Evolutionary conservation across 2,329 filamentous ascomycete species (phyloP).

Genomic region (Paracoccidioides lutzii): DNA sequence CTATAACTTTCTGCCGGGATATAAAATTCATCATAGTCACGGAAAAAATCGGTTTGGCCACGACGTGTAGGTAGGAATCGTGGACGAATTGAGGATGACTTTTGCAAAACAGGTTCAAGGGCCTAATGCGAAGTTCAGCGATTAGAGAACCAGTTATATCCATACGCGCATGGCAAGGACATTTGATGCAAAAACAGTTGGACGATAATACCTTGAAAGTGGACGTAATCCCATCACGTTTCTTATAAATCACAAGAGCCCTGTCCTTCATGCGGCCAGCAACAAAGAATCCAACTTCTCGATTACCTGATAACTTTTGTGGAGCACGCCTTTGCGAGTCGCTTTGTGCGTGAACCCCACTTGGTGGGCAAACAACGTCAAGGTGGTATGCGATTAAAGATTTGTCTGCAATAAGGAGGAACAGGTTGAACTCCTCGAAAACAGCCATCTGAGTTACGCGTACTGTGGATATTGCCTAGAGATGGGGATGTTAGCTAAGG

Average conservation of each 20-base stretch:
- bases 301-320: conserved; percentile 71
- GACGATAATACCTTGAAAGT: conserved; percentile 57
- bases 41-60: conserved; percentile 85
- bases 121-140: conserved; percentile 41
- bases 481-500: conserved; percentile 18
- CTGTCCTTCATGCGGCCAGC: conserved; percentile 96
- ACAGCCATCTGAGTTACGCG: conserved; percentile 88
- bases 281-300: conserved; percentile 93
- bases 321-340: conserved; percentile 76
- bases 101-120: conserved; percentile 88
- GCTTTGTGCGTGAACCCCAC: conserved; percentile 37
- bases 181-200: neutral
- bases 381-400: conserved; percentile 86
- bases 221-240: conserved; percentile 79
- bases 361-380: conserved; percentile 57
- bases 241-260: conserved; percentile 91
- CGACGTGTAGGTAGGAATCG: conserved; percentile 47
- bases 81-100: conserved; percentile 70
- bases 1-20: conserved; percentile 90
- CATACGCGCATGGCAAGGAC: neutral
- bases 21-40: conserved; percentile 98
- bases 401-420: conserved; percentile 82
- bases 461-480: conserved; percentile 58
- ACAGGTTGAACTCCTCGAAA: conserved; percentile 86
- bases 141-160: conserved; percentile 4